Evolutionary conservation across 805 yeast genomes (phyloP), one percentile per base, ranked within the genome.

Genomic region (Candida tibetensis): DNA sequence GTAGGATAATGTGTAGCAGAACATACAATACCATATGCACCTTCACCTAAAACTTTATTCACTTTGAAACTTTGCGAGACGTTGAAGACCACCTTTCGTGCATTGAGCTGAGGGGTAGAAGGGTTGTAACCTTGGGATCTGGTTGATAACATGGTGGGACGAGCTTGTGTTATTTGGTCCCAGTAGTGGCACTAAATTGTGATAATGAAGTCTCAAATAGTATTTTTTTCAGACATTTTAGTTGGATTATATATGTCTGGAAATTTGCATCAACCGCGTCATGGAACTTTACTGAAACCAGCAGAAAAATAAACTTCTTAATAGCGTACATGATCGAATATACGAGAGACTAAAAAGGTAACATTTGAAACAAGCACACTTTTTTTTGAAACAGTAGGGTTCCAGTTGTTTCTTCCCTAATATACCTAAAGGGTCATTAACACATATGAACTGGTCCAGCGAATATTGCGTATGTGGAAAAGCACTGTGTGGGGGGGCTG

Each of bases 21-120:
- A 32, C 85, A 82, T 4, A 85, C 95, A 2, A 83, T 73, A 0
- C 95, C 93, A 48, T 85, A 85, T 0, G 93, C 89, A 1, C 95
- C 95, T 56, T 82, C 86, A 4, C 95, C 95, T 4, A 85, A 64
- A 4, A 82, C 65, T 41, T 76, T 78, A 14, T 67, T 64, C 5
- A 84, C 72, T 42, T 76, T 76, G 53, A 79, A 85, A 46, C 76
- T 77, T 32, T 76, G 72, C 3, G 82, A 77, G 12, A 84, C 75
- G 49, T 81, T 81, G 60, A 82, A 84, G 2, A 79, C 72, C 5
- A 43, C 41, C 27, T 29, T 32, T 14, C 35, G 25, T 10, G 10
- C 25, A 10, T 10, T 21, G 25, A 10, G 25, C 9, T 21, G 25
- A 10, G 17, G n/a, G 5, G 34, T 18, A 18, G 34, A 17, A 5